These are phyloP conservation scores for Madurella fahalii DNA, from an alignment of 2,329 filamentous ascomycete species.

Conservation along the genomic window DNA sequence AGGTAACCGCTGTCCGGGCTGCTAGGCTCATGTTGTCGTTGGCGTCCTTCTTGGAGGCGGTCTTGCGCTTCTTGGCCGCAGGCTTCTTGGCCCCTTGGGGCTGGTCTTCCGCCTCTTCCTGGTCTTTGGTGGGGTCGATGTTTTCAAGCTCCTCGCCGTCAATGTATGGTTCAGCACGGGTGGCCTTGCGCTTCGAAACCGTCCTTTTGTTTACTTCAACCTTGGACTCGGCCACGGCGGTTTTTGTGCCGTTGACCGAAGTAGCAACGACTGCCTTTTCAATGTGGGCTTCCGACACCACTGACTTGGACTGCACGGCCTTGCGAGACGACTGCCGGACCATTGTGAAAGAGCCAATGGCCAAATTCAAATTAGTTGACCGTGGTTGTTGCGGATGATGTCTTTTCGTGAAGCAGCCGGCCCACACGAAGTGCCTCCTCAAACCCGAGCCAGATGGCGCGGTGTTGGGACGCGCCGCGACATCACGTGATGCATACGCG, in stretches of 20 bases:
- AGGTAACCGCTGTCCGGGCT: constrained; percentile 58
- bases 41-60: constrained; percentile 39
- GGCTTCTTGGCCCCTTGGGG: constrained; percentile 26
- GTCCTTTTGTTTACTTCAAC: constrained; percentile 24
- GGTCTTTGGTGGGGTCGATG: constrained; percentile 18
- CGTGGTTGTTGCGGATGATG: not conserved
- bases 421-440: not conserved
- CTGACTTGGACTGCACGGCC: constrained; percentile 8
- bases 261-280: constrained; percentile 19
- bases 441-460: not conserved
- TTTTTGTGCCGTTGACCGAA: constrained; percentile 21
- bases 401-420: not conserved
- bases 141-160: constrained; percentile 22
- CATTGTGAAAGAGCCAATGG: constrained; percentile 8
- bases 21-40: constrained; percentile 59
- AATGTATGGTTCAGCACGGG: constrained; percentile 20
- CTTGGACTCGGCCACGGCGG: constrained; percentile 32
- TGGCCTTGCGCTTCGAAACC: constrained; percentile 20
- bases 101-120: constrained; percentile 26
- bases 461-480: constrained; percentile 15
- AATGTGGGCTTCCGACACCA: constrained; percentile 12
- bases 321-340: constrained; percentile 15
- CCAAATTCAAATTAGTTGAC: not conserved
- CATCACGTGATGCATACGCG: constrained; percentile 11
- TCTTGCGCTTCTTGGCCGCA: constrained; percentile 25